Evolutionary conservation across 2,329 filamentous ascomycete genomes (phyloP), one percentile per base, ranked within the genome.

Genomic region (Apiospora rasikravindrae): DNA sequence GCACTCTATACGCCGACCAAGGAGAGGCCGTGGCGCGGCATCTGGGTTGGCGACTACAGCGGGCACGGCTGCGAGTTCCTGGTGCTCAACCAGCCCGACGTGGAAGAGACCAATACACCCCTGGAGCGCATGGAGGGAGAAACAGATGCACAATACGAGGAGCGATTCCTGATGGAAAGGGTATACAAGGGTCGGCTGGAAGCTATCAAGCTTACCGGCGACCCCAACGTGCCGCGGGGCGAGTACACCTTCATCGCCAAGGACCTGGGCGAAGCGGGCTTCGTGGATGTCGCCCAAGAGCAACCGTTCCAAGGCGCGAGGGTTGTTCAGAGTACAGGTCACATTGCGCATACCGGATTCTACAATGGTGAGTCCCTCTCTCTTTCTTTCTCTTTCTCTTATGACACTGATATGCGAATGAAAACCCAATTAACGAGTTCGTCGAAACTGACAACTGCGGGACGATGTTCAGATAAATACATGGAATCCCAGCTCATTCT

Each of bases 1-100:
- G 84, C 84, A 2, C 82, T 92, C n/a, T 98, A 97, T 80, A 96
- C 91, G 0, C 94, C 96, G 0, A 97, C 95, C 0, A 80, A 84
- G 13, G 87, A 91, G 71, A 96, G 95, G 79, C 95, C 95, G 0
- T 98, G 92, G 85, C 91, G 94, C 74, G 96, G 96, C 0, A 94
- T 99, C 42, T 98, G 94, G 93, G 92, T 95, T 22, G 95, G 95
- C 0, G 95, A 98, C 80, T 98, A 98, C 78, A 92, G 91, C 37
- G 91, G 90, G 0, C 95, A 98, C 77, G 95, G 95, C 0, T 95
- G 93, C 80, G 96, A 98, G 81, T 98, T 98, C 71, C 79, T 98
- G 5, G 85, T 97, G 16, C 85, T 98, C 66, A 86, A 94, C 76
- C 96, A 99, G 78, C 90, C 91, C 0, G 91, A 92, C 69, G 80